Evolutionary conservation across 176 grass and related monocot species (phyloP), one percentile per base, ranked within the genome.

Genomic region (Metroxylon sagu): DNA sequence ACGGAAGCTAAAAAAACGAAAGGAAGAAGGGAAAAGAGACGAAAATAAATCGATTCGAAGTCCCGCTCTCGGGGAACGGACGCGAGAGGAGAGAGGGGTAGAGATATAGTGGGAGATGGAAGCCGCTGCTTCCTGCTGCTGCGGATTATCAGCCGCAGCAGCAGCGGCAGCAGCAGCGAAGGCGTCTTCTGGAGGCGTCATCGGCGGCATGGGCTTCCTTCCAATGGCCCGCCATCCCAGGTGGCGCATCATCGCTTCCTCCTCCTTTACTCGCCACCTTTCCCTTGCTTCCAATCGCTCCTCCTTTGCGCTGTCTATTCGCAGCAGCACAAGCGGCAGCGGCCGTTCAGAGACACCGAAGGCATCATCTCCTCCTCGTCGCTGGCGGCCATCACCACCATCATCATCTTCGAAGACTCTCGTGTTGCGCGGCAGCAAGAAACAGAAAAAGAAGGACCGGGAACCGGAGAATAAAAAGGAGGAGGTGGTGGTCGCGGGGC

Each of bases 101-200:
- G 8, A 43, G 35, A 7, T 17, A 17, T 6, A 39, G 53, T 30
- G 54, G 54, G 43, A 54, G 56, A 76, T 59, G 64, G 56, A 68
- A 61, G 56, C 49, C 30, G 65, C 43, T 1, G 74, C 65, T 26
- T 23, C 60, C 16, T 62, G 26, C 16, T 55, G 25, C 17, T 68
- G 52, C 49, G 50, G 65, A 68, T 27, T 48, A 23, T 48, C 60
- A 14, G 15, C 56, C 16, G 14, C 29, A 15, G 4, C 58, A 1
- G 28, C 51, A 18, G 52, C 51, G 0, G 43, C 62, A 7, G 21
- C 21, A 1, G 26, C 51, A 31, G 10, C 65, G n/a, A 55, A 4
- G 18, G 52, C 26, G n/a, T 21, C 26, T 19, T 18, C 52, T 28
- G 8, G 18, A 17, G 12, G 21, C 5, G 6, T 4, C 23, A 27